These are phyloP conservation scores for Fistulinella prunicolor DNA, from an alignment of 768 basidiomycete genomes.

Conservation along the genomic window DNA sequence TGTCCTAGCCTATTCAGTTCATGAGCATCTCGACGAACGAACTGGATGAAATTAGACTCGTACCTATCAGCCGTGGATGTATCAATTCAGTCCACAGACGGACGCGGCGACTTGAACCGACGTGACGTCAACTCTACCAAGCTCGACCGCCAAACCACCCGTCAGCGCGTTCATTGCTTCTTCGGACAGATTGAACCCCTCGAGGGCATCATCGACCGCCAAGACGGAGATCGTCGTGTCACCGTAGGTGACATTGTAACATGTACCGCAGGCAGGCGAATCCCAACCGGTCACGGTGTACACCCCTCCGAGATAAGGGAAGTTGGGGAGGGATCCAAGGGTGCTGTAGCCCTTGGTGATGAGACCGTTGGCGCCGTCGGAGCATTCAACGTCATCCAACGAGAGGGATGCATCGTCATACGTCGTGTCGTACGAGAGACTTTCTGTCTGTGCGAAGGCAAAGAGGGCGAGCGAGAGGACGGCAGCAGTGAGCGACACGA, in stretches of 20 bases:
- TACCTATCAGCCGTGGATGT: too few relatives aligned
- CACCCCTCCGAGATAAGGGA: slow-evolving; percentile 34
- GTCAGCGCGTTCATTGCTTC: slow-evolving; percentile 55
- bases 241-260: slow-evolving; percentile 29
- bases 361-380: slow-evolving; percentile 34
- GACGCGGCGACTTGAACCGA: slow-evolving; percentile 43
- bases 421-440: slow-evolving; percentile 29
- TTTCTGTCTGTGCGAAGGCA: slow-evolving; percentile 13
- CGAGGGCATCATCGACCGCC: slow-evolving; percentile 28
- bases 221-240: slow-evolving; percentile 18
- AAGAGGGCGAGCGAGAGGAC: slow-evolving; percentile 15
- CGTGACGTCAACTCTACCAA: slow-evolving; percentile 48
- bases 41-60: too few relatives aligned
- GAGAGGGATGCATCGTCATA: slow-evolving; percentile 27
- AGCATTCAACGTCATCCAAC: slow-evolving; percentile 29
- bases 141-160: slow-evolving; percentile 40
- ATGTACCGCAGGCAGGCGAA: slow-evolving; percentile 32
- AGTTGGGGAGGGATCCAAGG: slow-evolving; percentile 30
- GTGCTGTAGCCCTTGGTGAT: slow-evolving; percentile 31
- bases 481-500: slow-evolving; percentile 10
- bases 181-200: slow-evolving; percentile 35
- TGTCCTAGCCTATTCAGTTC: too few relatives aligned
- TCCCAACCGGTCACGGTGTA: slow-evolving; percentile 31
- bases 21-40: too few relatives aligned
- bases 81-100: slow-evolving; percentile 47